A percentile compares a stretch with the other conserved stretches of the same genome.
Evolutionary conservation across 2,329 filamentous ascomycete species (phyloP).

Genomic region (Verticillium albo-atrum): DNA sequence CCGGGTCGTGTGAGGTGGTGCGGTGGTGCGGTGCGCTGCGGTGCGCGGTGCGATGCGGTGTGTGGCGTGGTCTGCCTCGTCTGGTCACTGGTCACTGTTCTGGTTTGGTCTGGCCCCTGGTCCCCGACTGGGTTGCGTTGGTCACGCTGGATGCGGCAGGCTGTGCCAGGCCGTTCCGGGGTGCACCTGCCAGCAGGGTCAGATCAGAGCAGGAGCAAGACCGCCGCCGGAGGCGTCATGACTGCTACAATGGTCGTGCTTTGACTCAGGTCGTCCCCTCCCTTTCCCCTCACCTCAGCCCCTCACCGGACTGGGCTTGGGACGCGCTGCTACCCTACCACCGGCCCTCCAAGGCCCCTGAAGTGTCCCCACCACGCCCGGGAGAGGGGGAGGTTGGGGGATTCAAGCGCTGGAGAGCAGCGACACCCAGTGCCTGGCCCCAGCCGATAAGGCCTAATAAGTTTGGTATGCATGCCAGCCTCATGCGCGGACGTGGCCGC

Average conservation of each 20-base stretch:
- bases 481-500: neutral
- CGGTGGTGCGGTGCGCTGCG: neutral
- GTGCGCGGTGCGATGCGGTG: neutral
- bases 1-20: neutral
- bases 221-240: neutral
- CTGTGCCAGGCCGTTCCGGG: neutral
- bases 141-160: neutral
- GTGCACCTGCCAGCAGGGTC: neutral
- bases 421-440: too few species aligned
- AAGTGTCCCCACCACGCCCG: neutral
- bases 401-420: neutral
- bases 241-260: neutral
- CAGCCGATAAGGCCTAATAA: too few species aligned
- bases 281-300: neutral
- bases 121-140: neutral
- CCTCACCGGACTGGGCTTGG: neutral
- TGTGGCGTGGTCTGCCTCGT: neutral
- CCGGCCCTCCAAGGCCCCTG: neutral
- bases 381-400: neutral
- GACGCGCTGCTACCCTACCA: neutral
- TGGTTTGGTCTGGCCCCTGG: neutral
- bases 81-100: neutral
- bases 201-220: neutral
- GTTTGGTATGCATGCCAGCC: too few species aligned
- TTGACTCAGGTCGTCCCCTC: neutral